Evolutionary conservation across 225 moss, liverwort and hornwort species (phyloP).

Genomic region (Pleurozium schreberi): DNA sequence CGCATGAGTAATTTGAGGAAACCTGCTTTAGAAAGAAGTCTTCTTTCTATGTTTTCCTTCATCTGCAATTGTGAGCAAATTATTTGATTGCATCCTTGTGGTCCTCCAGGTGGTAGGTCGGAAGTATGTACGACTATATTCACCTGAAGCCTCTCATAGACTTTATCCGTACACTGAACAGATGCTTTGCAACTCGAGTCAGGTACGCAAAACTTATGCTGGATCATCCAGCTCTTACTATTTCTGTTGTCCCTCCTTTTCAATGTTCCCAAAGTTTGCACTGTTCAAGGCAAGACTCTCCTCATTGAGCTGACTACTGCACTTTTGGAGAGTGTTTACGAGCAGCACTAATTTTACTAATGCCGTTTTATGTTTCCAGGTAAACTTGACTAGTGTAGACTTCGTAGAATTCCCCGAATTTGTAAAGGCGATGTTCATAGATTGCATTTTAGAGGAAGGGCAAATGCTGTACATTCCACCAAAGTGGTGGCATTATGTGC

Average conservation of each 20-base stretch:
- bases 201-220: conserved; percentile 30
- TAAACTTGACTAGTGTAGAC: conserved; percentile 60
- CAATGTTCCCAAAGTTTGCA: not conserved
- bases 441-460: conserved; percentile 87
- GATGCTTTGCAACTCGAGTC: conserved; percentile 93
- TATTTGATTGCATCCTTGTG: not conserved
- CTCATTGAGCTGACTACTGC: not conserved
- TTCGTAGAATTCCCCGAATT: conserved; percentile 49
- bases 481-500: conserved; percentile 98
- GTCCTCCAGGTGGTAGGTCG: conserved; percentile 70
- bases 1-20: not conserved
- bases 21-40: not conserved
- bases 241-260: not conserved
- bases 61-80: not conserved
- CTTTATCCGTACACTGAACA: conserved; percentile 77
- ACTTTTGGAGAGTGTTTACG: not conserved
- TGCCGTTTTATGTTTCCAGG: conserved; percentile 24
- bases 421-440: conserved; percentile 33
- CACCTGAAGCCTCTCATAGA: conserved; percentile 35
- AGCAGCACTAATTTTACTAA: not conserved
- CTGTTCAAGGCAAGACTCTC: not conserved
- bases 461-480: conserved; percentile 96
- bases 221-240: not conserved
- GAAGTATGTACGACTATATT: conserved; percentile 84
- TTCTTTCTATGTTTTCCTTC: not conserved